Conservation (phyloP, 2,329 filamentous ascomycete genomes). For the Fusarium pilosicola region DNA sequence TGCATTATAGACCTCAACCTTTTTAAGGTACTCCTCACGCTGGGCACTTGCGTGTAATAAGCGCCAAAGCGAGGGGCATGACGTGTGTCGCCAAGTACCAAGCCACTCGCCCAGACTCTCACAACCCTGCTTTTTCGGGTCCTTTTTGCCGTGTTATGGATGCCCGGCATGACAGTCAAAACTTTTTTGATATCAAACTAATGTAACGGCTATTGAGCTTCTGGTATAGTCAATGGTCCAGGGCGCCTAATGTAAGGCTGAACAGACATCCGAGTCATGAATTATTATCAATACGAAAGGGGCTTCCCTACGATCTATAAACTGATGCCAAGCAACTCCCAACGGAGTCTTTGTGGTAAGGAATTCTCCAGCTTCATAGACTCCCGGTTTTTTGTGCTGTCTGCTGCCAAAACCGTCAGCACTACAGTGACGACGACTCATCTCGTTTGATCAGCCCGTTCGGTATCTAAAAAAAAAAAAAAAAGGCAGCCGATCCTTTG, state of each 20-base stretch:
- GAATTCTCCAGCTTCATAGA: neutral
- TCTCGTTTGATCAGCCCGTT: neutral
- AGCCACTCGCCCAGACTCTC: slow-evolving; percentile 44
- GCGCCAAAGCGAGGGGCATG: slow-evolving; percentile 44
- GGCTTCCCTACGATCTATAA: neutral
- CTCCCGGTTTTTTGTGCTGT: neutral
- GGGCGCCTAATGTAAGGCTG: slow-evolving; percentile 6
- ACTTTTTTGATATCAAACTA: neutral
- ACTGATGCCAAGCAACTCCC: neutral
- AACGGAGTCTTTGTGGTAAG: neutral
- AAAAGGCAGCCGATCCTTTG: slow-evolving; percentile 2
- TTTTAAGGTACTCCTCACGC: slow-evolving; percentile 20
- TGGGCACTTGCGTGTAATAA: slow-evolving; percentile 30
- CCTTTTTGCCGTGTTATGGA: slow-evolving; percentile 34
- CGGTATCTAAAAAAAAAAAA: neutral
- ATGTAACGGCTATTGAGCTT: neutral
- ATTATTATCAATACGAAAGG: neutral
- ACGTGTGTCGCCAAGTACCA: slow-evolving; percentile 47
- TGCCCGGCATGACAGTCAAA: slow-evolving; percentile 16
- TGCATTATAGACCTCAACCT: neutral
- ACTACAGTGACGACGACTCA: neutral
- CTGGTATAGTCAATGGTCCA: neutral
- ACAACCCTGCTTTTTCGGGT: slow-evolving; percentile 43
- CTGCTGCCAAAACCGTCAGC: neutral
- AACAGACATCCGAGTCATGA: neutral